These are phyloP conservation scores for Leishmania tarentolae DNA, from an alignment of 208 protist genomes.

Conservation along the genomic window DNA sequence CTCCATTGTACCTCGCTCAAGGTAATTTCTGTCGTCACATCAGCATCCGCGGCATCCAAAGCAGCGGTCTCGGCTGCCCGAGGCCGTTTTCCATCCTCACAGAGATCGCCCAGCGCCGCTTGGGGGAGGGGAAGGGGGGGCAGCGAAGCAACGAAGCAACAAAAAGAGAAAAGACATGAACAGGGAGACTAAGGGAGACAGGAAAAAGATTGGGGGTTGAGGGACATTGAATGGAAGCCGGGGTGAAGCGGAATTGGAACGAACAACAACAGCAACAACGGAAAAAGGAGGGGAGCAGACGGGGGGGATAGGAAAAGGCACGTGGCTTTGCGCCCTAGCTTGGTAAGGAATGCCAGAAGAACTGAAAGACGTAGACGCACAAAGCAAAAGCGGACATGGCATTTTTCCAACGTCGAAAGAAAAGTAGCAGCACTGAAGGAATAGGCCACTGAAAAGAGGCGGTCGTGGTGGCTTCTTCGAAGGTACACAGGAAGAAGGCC, in stretches of 20 bases:
- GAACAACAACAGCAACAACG: neutral
- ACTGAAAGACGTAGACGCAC: too few species aligned
- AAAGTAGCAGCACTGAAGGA: neutral
- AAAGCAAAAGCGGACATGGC: neutral
- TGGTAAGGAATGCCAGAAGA: neutral
- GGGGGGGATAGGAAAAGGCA: neutral
- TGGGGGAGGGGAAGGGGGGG: too few species aligned
- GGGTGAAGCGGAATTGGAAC: neutral
- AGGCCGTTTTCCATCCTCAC: neutral
- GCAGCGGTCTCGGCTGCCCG: neutral
- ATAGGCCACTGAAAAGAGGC: neutral
- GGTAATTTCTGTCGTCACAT: neutral
- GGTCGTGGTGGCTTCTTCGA: too few species aligned
- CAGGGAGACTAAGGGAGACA: neutral
- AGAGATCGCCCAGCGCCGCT: neutral
- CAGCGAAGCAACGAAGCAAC: neutral
- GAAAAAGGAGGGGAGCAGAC: neutral
- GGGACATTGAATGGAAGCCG: neutral
- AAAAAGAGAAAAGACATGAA: neutral
- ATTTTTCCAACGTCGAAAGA: neutral
- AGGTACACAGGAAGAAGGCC: neutral
- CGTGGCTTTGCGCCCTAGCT: neutral
- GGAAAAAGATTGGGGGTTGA: neutral
- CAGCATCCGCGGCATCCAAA: neutral
- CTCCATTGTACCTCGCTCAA: neutral